Percentiles rank a stretch among this genome's conserved stretches.
Conservation (phyloP, 371 early-diverging fungal genomes). For the Haplosporangium sp. region DNA sequence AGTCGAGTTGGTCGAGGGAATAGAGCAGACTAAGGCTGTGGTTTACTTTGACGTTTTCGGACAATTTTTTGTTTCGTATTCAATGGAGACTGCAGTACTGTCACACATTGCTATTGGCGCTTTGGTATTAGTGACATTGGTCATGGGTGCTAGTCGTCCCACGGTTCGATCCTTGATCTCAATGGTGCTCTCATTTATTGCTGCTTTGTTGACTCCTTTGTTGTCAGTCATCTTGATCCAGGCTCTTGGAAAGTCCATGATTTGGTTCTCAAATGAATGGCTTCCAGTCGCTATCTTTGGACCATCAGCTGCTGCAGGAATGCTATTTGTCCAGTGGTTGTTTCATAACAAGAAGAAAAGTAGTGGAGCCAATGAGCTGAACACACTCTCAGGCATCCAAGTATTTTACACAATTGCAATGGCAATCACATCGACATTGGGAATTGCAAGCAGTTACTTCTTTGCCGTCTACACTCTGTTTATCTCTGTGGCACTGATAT, state of each 20-base stretch:
- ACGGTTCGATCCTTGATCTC: conserved; percentile 38
- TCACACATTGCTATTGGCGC: conserved; percentile 42
- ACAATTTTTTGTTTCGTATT: conserved; percentile 68
- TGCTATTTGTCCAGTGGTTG: conserved; percentile 62
- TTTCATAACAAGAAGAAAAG: conserved; percentile 26
- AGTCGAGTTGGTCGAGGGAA: conserved; percentile 41
- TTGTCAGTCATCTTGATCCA: conserved; percentile 57
- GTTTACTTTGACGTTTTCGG: conserved; percentile 79
- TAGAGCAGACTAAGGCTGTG: conserved; percentile 65
- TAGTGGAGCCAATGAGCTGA: conserved; percentile 33
- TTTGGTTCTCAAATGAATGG: conserved; percentile 77
- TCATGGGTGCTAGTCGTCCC: conserved; percentile 29
- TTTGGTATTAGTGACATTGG: conserved; percentile 18
- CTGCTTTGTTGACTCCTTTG: conserved; percentile 59
- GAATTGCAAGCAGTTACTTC: conserved; percentile 41
- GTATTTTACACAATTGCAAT: conserved; percentile 20
- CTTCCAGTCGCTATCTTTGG: conserved; percentile 66
- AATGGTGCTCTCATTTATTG: conserved; percentile 58
- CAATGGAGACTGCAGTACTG: conserved; percentile 65
- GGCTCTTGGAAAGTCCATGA: conserved; percentile 65
- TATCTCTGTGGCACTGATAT: conserved; percentile 26
- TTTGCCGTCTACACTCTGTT: conserved; percentile 32
- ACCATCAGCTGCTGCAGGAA: conserved; percentile 60
- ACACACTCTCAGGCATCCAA: conserved; percentile 25
- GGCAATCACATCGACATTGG: conserved; percentile 4